Percentiles rank a stretch among this genome's conserved stretches.
Evolutionary conservation across 805 yeast species (phyloP).

Genomic region (Lachancea meyersii): DNA sequence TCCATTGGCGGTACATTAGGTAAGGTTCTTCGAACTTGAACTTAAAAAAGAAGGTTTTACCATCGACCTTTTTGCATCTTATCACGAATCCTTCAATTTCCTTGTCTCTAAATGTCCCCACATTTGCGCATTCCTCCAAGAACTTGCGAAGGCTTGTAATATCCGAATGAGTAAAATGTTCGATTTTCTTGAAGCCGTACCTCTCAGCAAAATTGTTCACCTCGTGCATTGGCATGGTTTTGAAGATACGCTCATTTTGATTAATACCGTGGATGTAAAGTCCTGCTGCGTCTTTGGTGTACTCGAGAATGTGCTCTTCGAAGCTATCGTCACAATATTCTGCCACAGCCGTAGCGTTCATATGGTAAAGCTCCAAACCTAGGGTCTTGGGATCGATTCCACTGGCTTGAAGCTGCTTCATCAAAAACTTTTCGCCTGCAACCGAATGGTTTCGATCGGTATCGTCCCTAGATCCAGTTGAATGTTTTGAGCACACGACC

Average conservation of each 20-base stretch:
- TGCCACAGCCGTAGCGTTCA: conserved; percentile 76
- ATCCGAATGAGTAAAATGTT: conserved; percentile 38
- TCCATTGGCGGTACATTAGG: conserved; percentile 78
- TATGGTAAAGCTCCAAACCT: conserved; percentile 46
- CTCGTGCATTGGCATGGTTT: conserved; percentile 53
- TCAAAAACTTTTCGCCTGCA: conserved; percentile 58
- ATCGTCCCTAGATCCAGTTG: conserved; percentile 64
- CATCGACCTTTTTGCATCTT: conserved; percentile 43
- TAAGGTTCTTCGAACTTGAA: conserved; percentile 95
- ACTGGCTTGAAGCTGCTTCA: conserved; percentile 41
- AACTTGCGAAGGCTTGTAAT: conserved; percentile 42
- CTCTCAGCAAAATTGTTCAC: conserved; percentile 54
- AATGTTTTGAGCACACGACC: conserved; percentile 85
- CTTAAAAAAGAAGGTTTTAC: conserved; percentile 63
- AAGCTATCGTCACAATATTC: conserved; percentile 89
- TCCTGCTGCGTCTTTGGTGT: conserved; percentile 62
- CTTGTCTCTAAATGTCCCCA: conserved; percentile 63
- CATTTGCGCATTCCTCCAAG: conserved; percentile 48
- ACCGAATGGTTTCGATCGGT: conserved; percentile 61
- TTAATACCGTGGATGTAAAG: conserved; percentile 88
- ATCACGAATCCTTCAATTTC: conserved; percentile 94
- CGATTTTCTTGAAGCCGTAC: conserved; percentile 68
- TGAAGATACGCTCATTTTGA: conserved; percentile 53
- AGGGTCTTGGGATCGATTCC: conserved; percentile 44
- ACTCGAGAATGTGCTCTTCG: conserved; percentile 88